Evolutionary conservation across 139 green algal species (phyloP).

Genomic region (Microglena sp.): DNA sequence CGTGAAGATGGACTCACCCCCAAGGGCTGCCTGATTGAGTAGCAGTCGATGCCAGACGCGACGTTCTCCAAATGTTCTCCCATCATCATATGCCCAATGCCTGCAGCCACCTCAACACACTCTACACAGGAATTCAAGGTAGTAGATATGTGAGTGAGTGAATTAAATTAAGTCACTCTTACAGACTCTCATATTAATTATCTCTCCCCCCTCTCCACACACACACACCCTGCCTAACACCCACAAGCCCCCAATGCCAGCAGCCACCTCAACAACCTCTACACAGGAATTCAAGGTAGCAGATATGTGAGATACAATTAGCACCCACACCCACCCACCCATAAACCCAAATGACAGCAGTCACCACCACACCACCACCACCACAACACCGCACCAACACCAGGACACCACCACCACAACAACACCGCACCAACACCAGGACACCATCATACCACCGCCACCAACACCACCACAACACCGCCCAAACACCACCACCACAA

Average conservation of each 20-base stretch:
- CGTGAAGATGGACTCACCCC: constrained; percentile 67
- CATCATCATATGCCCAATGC: constrained; percentile 7
- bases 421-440: too few relatives aligned
- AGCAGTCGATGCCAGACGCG: constrained; percentile 85
- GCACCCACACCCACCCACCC: too few relatives aligned
- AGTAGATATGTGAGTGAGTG: neutral
- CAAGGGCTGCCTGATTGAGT: constrained; percentile 81
- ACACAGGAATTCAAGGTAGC: neutral
- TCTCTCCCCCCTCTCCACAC: neutral
- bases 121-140: neutral
- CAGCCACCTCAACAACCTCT: neutral
- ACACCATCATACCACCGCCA: too few relatives aligned
- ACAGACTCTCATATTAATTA: too few relatives aligned
- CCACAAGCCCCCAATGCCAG: neutral
- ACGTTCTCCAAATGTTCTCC: constrained; percentile 87
- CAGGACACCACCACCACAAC: too few relatives aligned
- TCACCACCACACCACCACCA: too few relatives aligned
- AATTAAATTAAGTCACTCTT: too few relatives aligned
- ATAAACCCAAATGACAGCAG: too few relatives aligned
- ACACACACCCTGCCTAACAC: neutral
- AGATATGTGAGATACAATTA: too few relatives aligned
- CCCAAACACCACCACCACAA: too few relatives aligned
- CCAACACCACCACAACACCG: too few relatives aligned
- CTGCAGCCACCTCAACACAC: neutral
- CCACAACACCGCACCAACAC: too few relatives aligned